Conservation (phyloP, 2,329 filamentous ascomycete species). For the Nannizziopsis barbatae region DNA sequence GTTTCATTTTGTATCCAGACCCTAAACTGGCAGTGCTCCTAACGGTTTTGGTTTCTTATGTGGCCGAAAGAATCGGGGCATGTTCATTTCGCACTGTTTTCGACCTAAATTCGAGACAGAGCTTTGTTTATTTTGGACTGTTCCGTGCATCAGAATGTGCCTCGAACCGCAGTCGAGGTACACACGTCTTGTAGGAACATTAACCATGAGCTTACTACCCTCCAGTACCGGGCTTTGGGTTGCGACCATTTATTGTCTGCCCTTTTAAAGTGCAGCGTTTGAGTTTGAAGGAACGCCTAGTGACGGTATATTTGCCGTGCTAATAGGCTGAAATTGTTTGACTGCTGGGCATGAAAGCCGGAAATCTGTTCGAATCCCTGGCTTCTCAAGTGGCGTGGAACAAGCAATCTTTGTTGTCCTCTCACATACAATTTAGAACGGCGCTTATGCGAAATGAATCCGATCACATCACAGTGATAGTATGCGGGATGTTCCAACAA, state of each 20-base stretch:
- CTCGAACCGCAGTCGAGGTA: background rate
- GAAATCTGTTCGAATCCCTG: background rate
- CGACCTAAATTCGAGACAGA: background rate
- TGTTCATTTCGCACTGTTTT: slow-evolving; percentile 1
- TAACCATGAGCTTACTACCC: background rate
- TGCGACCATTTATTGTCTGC: background rate
- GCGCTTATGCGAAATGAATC: slow-evolving; percentile 2
- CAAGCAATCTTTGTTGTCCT: background rate
- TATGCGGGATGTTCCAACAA: background rate
- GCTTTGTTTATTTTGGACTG: background rate
- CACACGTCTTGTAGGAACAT: slow-evolving; percentile 1
- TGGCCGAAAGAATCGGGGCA: background rate
- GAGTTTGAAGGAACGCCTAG: background rate
- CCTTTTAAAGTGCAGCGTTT: background rate
- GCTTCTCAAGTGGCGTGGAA: background rate
- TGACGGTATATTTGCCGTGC: slow-evolving; percentile 2
- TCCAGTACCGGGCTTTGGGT: background rate
- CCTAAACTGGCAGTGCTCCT: background rate
- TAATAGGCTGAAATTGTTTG: slow-evolving; percentile 1
- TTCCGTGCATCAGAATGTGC: slow-evolving; percentile 1
- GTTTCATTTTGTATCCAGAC: background rate
- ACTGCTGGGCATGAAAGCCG: background rate
- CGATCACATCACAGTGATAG: background rate
- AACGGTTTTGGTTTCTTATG: background rate
- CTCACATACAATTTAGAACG: background rate